phyloP scores from a whole-genome alignment of 257 asterid species.

The Gardenia jasminoides region DNA sequence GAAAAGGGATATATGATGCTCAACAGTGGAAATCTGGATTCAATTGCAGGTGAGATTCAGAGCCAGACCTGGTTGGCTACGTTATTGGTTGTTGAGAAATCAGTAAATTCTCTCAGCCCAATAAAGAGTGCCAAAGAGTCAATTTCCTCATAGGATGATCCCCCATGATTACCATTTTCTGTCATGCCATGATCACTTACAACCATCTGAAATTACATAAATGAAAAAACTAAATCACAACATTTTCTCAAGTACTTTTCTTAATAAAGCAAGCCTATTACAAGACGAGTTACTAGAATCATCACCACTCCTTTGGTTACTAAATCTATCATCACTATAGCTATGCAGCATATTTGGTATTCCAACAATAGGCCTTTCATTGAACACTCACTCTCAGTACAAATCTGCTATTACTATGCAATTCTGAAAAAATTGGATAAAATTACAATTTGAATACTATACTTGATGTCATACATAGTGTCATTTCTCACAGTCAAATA shows the following conservation, averaged over 20 bases:
- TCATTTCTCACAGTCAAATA: no score
- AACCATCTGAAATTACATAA: conserved; percentile 54
- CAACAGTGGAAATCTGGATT: background rate
- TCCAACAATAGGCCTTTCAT: no score
- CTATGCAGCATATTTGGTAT: no score
- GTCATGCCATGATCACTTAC: conserved; percentile 99
- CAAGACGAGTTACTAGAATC: background rate
- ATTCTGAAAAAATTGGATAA: no score
- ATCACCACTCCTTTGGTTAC: no score
- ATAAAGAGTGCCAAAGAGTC: conserved; percentile 88
- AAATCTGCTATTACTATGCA: no score
- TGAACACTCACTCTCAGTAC: no score
- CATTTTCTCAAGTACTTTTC: background rate
- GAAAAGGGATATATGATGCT: background rate
- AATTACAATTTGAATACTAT: no score
- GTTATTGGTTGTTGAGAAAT: conserved; percentile 30
- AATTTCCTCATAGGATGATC: conserved; percentile 82
- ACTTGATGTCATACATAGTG: no score
- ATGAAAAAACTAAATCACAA: conserved; percentile 14
- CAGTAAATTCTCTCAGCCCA: conserved; percentile 37
- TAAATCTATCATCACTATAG: no score
- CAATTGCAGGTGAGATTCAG: conserved; percentile 14
- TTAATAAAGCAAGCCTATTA: background rate
- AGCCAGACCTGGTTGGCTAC: conserved; percentile 64
- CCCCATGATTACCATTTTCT: conserved; percentile 87